phyloP scores from a whole-genome alignment of 2,329 filamentous ascomycete genomes.

The Diaporthe sp. region DNA sequence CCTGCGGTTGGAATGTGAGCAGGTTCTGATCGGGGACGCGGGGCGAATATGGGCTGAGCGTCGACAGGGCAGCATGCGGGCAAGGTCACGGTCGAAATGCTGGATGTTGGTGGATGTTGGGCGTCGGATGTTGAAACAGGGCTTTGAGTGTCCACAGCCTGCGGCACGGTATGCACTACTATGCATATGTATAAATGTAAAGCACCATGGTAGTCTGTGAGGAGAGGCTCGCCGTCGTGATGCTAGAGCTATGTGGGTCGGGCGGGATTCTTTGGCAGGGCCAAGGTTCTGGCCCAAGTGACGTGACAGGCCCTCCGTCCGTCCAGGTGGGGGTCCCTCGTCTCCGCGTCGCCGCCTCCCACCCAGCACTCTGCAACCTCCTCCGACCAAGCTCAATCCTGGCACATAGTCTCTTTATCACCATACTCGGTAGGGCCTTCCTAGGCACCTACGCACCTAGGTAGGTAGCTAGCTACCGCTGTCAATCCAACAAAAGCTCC shows the following conservation, averaged over 20 bases:
- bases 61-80: not conserved
- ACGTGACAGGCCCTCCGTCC: not conserved
- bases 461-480: not conserved
- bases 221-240: slow-evolving; percentile 1
- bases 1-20: not conserved
- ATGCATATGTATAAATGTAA: not conserved
- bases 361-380: not conserved
- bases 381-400: slow-evolving; percentile 13
- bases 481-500: slow-evolving; percentile 19
- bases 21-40: not conserved
- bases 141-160: not conserved
- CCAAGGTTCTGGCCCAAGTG: not conserved
- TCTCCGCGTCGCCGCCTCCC: not conserved
- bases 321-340: not conserved
- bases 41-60: not conserved
- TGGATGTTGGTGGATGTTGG: not conserved
- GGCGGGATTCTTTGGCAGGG: not conserved
- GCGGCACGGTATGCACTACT: not conserved
- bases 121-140: not conserved
- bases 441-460: not conserved
- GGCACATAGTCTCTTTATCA: not conserved
- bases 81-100: not conserved
- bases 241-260: not conserved
- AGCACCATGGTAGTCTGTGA: not conserved
- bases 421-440: no score